Percentiles rank a stretch among this genome's conserved stretches.
Evolutionary conservation across 495 filamentous ascomycete genomes (phyloP).

Genomic region (Neurospora terricola): DNA sequence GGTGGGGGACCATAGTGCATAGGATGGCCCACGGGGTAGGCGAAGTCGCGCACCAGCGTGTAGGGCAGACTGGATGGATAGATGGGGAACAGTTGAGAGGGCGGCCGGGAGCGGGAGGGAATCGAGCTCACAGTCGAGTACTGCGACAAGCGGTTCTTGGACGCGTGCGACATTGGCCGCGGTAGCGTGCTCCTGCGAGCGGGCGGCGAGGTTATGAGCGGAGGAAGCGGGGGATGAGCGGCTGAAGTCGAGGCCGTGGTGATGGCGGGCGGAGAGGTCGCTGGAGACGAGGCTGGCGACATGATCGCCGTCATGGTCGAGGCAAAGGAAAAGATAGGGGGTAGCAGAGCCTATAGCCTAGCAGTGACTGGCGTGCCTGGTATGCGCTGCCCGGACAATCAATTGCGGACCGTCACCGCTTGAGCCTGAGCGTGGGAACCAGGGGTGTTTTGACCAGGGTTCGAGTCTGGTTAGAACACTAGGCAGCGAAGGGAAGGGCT

Average conservation of each 20-base stretch:
- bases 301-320: slow-evolving; percentile 45
- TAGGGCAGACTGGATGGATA: slow-evolving; percentile 88
- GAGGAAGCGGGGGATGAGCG: slow-evolving; percentile 49
- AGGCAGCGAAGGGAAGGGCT: not conserved
- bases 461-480: not conserved
- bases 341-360: not conserved
- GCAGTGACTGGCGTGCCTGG: not conserved
- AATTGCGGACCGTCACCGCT: not conserved
- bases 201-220: slow-evolving; percentile 52
- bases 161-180: slow-evolving; percentile 59
- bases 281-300: slow-evolving; percentile 47
- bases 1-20: slow-evolving; percentile 88
- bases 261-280: slow-evolving; percentile 42
- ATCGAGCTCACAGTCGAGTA: slow-evolving; percentile 60
- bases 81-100: slow-evolving; percentile 66
- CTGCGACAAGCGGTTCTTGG: slow-evolving; percentile 57
- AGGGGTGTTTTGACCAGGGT: not conserved
- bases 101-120: slow-evolving; percentile 63
- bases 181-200: slow-evolving; percentile 47
- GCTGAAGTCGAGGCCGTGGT: slow-evolving; percentile 40
- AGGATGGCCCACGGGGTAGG: slow-evolving; percentile 72
- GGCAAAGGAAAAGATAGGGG: not conserved
- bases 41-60: slow-evolving; percentile 88
- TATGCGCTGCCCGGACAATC: not conserved
- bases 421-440: not conserved